Base-by-base conservation (phyloP, 768 basidiomycete genomes). In the Auricularia cornea region DNA sequence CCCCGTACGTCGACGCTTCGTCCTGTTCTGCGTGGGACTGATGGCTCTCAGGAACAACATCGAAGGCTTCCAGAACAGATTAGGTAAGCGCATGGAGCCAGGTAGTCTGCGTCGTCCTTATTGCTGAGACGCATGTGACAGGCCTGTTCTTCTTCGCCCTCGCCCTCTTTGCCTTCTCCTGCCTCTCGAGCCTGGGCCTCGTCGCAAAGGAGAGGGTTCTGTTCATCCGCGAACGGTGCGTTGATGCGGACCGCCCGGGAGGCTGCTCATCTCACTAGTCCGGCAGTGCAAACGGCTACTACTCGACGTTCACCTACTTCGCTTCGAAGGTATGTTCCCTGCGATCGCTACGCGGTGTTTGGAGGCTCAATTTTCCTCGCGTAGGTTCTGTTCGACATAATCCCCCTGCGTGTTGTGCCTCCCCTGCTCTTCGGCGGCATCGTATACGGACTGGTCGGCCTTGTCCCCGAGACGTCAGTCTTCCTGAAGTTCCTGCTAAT, bases 401-500 rank as follows among this genome's bases (percentile, higher is more conserved):
- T 98, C 3, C 97, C 97, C 0, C 80, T 99, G 26, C 87, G 97
- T 29, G 84, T 98, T 16, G 89, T 99, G 8, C 97, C 97, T 14
- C 94, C 97, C 0, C 83, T 99, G 68, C 83, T 99, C 71, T 95
- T 95, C 66, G 97, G 97, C 35, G 90, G 92, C 5, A 98, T 99
- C 68, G 87, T 97, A 12, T 99, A 99, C 69, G 87, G 91, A 1
- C 85, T 98, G 3, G 93, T 97, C 10, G 97, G 97, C 3, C 86
- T 99, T 57, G 97, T 98, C 10, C 90, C 94, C 2, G 88, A 86
- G 16, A 90, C 98, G 8, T 78, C 85, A 0, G 85, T 84, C 10
- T 98, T 98, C 80, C 98, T 97, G 96, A 98, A 97, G 78, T 98
- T 98, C 79, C 87, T 98, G 78, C 85, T 98, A 67, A 91, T 89